Percentiles rank a stretch among this genome's conserved stretches.
Conservation (phyloP, 1,139 yeast genomes). For the Sugiyamaella pinicola region DNA sequence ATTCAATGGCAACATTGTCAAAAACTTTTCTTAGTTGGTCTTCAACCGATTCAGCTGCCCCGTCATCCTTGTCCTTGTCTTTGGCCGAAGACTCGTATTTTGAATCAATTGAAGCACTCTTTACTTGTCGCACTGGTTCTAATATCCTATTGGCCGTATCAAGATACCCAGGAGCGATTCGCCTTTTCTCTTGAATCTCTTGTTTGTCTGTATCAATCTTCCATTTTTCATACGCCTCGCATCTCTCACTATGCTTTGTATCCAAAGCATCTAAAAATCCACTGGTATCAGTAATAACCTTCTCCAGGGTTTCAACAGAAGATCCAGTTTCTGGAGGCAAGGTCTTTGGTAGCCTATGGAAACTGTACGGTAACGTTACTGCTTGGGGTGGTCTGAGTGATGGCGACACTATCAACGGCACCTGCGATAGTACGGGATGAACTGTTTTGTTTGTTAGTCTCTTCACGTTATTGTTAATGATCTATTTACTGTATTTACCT, state of each 20-base stretch:
- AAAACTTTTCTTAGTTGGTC: conserved; percentile 11
- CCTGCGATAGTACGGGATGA: conserved; percentile 55
- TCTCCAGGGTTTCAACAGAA: conserved; percentile 35
- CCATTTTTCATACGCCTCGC: conserved; percentile 42
- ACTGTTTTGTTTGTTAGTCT: conserved; percentile 40
- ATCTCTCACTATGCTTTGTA: conserved; percentile 36
- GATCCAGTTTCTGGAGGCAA: conserved; percentile 40
- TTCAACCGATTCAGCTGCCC: conserved; percentile 8
- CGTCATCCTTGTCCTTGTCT: background rate
- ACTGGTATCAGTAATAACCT: conserved; percentile 34
- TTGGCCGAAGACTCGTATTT: background rate
- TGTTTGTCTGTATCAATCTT: conserved; percentile 31
- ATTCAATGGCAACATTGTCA: conserved; percentile 8
- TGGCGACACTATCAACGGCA: conserved; percentile 62
- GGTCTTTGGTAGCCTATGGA: conserved; percentile 44
- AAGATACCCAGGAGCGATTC: conserved; percentile 51
- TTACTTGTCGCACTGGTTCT: conserved; percentile 32
- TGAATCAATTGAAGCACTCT: conserved; percentile 1
- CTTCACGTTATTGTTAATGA: background rate
- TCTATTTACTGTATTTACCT: conserved; percentile 9
- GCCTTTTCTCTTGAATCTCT: conserved; percentile 39
- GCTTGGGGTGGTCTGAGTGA: conserved; percentile 60
- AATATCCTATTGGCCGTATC: conserved; percentile 39
- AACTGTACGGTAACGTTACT: conserved; percentile 56
- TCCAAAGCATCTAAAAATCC: conserved; percentile 35